phyloP scores from a whole-genome alignment of 2,329 filamentous ascomycete species.

The Aspergillus pseudoviridinutans region DNA sequence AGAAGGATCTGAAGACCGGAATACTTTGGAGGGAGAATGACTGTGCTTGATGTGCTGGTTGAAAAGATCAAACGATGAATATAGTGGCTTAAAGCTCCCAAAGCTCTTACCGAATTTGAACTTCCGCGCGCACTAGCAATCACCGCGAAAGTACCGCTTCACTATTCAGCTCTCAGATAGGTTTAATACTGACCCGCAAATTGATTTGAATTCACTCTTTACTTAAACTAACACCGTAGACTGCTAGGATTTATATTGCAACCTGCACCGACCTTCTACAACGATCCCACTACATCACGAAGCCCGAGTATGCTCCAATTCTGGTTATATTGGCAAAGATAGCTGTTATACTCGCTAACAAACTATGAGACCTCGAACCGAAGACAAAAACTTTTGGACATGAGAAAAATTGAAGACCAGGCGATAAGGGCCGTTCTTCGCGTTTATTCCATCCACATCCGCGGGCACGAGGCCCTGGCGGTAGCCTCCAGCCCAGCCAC shows the following conservation, averaged over 20 bases:
- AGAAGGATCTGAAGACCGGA: neutral
- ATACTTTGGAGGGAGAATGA: neutral
- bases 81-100: neutral
- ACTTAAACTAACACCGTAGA: neutral
- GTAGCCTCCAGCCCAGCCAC: conserved; percentile 32
- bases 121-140: neutral
- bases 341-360: conserved; percentile 20
- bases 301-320: conserved; percentile 10
- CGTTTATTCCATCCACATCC: conserved; percentile 49
- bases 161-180: neutral
- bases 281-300: neutral
- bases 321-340: conserved; percentile 13
- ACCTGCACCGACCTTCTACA: neutral
- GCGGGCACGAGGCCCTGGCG: conserved; percentile 30
- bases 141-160: neutral
- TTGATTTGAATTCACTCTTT: neutral
- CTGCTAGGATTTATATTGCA: neutral
- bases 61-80: neutral
- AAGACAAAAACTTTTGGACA: conserved; percentile 31
- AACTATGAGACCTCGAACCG: conserved; percentile 23
- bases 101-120: neutral
- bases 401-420: conserved; percentile 48
- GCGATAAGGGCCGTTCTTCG: conserved; percentile 50
- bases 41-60: neutral
- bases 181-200: neutral